Evolutionary conservation across 176 grass and related monocot genomes (phyloP).

Genomic region (Thinopyrum elongatum): DNA sequence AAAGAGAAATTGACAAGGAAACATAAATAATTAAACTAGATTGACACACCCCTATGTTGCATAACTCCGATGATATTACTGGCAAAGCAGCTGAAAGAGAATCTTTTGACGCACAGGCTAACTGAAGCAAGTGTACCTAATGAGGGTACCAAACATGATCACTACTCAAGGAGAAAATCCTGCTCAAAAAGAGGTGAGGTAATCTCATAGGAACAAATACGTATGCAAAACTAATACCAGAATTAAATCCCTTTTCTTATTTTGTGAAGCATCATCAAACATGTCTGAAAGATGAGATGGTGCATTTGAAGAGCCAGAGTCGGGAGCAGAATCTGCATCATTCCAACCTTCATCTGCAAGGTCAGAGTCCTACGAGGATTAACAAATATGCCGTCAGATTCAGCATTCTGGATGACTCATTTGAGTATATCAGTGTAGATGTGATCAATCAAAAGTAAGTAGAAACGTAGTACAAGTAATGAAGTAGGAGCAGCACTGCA

Average conservation of each 20-base stretch:
- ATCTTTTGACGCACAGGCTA: conserved; percentile 76
- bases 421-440: conserved; percentile 31
- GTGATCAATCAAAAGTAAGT: conserved; percentile 15
- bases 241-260: conserved; percentile 84
- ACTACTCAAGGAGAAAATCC: conserved; percentile 28
- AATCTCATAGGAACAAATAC: conserved; percentile 12
- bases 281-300: conserved; percentile 56
- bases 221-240: conserved; percentile 45
- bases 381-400: conserved; percentile 30
- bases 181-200: conserved; percentile 13
- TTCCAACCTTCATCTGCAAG: conserved; percentile 29
- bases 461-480: not conserved
- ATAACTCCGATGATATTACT: conserved; percentile 73
- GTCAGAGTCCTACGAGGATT: conserved; percentile 39
- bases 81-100: conserved; percentile 70
- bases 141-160: conserved; percentile 32
- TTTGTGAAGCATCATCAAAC: conserved; percentile 52
- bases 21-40: not conserved
- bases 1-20: conserved; percentile 21
- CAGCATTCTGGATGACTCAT: not conserved
- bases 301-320: conserved; percentile 37
- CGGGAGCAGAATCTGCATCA: conserved; percentile 44
- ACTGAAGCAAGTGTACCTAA: conserved; percentile 83
- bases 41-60: conserved; percentile 75
- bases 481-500: not conserved